A percentile compares a stretch with the other conserved stretches of the same genome.
Evolutionary conservation across 768 basidiomycete species (phyloP).

Genomic region (Hysterangium stoloniferum): DNA sequence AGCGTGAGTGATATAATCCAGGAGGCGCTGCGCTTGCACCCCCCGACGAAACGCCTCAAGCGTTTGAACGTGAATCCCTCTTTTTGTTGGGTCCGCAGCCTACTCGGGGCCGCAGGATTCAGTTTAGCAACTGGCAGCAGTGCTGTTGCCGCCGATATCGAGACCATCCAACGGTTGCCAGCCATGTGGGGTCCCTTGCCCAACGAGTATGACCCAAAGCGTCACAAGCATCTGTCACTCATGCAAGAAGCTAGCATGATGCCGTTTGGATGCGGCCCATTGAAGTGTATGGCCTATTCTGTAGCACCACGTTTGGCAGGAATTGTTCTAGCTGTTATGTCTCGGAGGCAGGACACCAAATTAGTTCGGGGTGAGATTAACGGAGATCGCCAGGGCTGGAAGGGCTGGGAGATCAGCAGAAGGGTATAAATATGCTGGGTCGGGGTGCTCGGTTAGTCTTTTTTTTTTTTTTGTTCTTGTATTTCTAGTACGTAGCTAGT

Average conservation of each 20-base stretch:
- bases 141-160: conserved; percentile 28
- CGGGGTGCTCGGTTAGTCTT: neutral
- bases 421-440: neutral
- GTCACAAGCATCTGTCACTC: conserved; percentile 22
- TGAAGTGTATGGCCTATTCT: conserved; percentile 38
- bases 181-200: conserved; percentile 33
- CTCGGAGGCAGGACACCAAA: conserved; percentile 26
- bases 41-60: conserved; percentile 42
- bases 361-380: conserved; percentile 26
- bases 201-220: conserved; percentile 36
- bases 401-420: conserved; percentile 29
- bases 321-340: conserved; percentile 36
- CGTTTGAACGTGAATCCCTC: conserved; percentile 18
- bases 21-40: conserved; percentile 43
- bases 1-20: conserved; percentile 31
- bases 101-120: conserved; percentile 18
- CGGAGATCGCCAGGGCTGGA: conserved; percentile 37
- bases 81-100: conserved; percentile 5
- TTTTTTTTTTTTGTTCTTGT: neutral
- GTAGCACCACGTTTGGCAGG: conserved; percentile 50
- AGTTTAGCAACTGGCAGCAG: conserved; percentile 15
- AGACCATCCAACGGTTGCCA: conserved; percentile 25
- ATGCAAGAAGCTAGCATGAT: conserved; percentile 22
- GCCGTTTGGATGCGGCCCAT: conserved; percentile 42
- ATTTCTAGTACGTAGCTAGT: neutral